Evolutionary conservation across 331 rosid species (phyloP), one percentile per base, ranked within the genome.

Genomic region (Arachis monticola): DNA sequence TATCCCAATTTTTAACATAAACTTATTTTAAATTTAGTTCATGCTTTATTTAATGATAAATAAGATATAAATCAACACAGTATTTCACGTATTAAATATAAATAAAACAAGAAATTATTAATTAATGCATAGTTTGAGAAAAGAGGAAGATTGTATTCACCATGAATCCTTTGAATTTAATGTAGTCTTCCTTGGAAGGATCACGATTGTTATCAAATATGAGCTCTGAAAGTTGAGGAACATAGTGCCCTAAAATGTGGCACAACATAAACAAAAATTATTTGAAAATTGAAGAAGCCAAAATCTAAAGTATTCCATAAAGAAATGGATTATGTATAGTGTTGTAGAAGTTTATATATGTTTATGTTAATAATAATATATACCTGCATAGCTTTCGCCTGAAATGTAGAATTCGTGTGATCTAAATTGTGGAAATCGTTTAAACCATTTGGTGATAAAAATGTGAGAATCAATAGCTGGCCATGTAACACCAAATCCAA

Each of bases 351-450:
- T 53, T 1, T 53, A 53, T 5, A 17, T 17, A 17, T 17, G 22
- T 17, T 17, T n/a, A n/a, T n/a, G n/a, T n/a, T n/a, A n/a, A n/a
- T n/a, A n/a, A n/a, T n/a, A n/a, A n/a, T n/a, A 53, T 0, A 42
- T 84, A 92, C 98, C 98, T 81, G 90, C 98, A 58, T 93, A 93
- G 88, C 98, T 92, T 82, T 92, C 98, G 63, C 98, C 96, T 12
- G 96, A 63, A 65, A 92, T 90, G 83, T 88, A 92, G 74, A 92
- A 92, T 5, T 90, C 88, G 38, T 84, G 92, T 58, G 92, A 88
- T 78, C 87, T 87, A 82, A 79, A 92, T 50, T 88, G 92, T 41
- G 96, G 98, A 35, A 92, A 92, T 66, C 92, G 77, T 47, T 40
- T 66, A 77, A 92, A 84, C 98, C 98, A 92, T 27, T 88, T 88